Conservation (phyloP, 2,329 filamentous ascomycete species). For the Fusarium ramigenum region DNA sequence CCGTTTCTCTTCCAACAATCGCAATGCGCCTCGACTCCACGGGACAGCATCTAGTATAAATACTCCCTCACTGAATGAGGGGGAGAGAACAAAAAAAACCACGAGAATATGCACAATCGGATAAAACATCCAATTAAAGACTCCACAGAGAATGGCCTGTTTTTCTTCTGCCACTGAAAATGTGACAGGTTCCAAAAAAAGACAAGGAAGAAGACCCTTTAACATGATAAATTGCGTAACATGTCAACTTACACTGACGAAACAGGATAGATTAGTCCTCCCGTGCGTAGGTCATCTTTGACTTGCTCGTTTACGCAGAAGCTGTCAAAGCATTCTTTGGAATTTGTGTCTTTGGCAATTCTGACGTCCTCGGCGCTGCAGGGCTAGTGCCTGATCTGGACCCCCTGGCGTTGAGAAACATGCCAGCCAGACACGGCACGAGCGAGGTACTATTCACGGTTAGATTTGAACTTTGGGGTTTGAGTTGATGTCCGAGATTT, state of each 20-base stretch:
- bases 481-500: neutral
- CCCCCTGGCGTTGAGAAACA: neutral
- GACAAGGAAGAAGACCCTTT: neutral
- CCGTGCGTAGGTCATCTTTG: neutral
- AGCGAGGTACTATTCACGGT: neutral
- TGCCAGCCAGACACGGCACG: constrained; percentile 4
- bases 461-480: too few relatives aligned
- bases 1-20: neutral
- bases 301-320: neutral
- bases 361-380: neutral
- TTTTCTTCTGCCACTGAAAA: neutral
- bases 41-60: neutral
- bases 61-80: neutral
- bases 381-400: neutral
- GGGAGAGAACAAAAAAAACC: neutral
- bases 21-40: neutral
- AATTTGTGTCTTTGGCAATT: neutral
- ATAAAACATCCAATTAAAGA: neutral
- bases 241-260: neutral
- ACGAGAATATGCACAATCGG: neutral
- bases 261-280: neutral
- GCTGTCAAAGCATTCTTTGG: neutral
- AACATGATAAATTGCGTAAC: neutral
- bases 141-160: neutral
- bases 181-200: constrained; percentile 20